Conservation (phyloP, 1,139 yeast species). For the Entelexis sorbosivorans region DNA sequence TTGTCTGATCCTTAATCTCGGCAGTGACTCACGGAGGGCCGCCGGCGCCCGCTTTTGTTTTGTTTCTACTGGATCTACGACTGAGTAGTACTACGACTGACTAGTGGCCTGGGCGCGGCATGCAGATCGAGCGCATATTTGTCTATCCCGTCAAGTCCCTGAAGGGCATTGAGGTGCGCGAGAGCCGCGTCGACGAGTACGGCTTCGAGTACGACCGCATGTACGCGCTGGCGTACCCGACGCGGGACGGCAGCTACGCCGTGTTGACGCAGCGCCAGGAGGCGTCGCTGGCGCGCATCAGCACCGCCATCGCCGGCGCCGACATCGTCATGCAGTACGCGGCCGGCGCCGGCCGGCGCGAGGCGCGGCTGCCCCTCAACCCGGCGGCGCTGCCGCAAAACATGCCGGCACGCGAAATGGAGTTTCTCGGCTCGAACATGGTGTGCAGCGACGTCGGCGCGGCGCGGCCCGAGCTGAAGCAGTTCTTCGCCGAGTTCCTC, state of each 20-base stretch:
- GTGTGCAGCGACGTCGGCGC: constrained; percentile 24
- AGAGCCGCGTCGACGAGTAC: constrained; percentile 31
- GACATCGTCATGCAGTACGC: constrained; percentile 29
- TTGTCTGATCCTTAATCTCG: too few relatives aligned
- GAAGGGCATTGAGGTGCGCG: constrained; percentile 30
- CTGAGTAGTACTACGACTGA: too few relatives aligned
- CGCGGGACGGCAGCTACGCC: constrained; percentile 23
- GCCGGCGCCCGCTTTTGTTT: too few relatives aligned
- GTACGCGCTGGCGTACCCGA: constrained; percentile 31
- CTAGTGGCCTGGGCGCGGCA: too few relatives aligned
- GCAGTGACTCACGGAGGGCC: too few relatives aligned
- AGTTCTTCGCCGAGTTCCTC: constrained; percentile 16
- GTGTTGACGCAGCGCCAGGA: constrained; percentile 32
- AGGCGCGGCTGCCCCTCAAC: constrained; percentile 11
- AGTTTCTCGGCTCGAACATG: constrained; percentile 28
- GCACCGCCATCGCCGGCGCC: constrained; percentile 26
- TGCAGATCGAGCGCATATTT: constrained; percentile 3
- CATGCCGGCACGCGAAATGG: constrained; percentile 19
- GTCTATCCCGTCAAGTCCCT: constrained; percentile 38
- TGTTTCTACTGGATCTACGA: too few relatives aligned
- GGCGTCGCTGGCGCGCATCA: constrained; percentile 31
- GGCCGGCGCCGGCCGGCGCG: neutral
- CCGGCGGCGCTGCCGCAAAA: constrained; percentile 1
- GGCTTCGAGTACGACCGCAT: constrained; percentile 37
- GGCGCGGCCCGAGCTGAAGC: constrained; percentile 13